Conservation (phyloP, 2,329 filamentous ascomycete species). For the Epichloe amarillans region DNA sequence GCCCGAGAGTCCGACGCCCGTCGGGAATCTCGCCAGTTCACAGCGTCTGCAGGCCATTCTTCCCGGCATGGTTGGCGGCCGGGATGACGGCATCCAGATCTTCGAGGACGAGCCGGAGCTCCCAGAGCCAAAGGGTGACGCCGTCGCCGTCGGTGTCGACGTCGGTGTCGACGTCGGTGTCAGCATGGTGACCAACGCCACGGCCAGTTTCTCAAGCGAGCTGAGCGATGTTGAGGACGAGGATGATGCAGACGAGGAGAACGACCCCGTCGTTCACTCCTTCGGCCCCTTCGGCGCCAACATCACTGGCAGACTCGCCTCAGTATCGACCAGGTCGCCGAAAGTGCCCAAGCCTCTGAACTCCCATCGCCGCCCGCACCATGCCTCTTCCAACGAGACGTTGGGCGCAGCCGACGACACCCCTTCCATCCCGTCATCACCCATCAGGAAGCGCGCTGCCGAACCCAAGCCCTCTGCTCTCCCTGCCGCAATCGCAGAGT, state of each 20-base stretch:
- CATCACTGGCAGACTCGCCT: constrained; percentile 67
- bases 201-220: constrained; percentile 44
- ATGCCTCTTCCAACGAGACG: constrained; percentile 11
- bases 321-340: constrained; percentile 59
- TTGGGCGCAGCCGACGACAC: constrained; percentile 10
- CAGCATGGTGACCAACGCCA: constrained; percentile 37
- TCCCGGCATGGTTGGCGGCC: constrained; percentile 18
- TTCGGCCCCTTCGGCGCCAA: constrained; percentile 86
- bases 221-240: constrained; percentile 46
- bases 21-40: constrained; percentile 24
- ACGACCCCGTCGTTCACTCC: constrained; percentile 83
- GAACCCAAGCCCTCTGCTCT: background rate
- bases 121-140: constrained; percentile 18
- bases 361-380: constrained; percentile 13
- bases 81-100: constrained; percentile 44
- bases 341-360: constrained; percentile 22
- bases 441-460: constrained; percentile 9
- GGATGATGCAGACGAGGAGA: constrained; percentile 75
- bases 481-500: background rate
- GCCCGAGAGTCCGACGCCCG: constrained; percentile 55
- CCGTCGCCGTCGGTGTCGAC: constrained; percentile 12
- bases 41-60: constrained; percentile 32
- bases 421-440: constrained; percentile 12
- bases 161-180: constrained; percentile 16
- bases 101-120: constrained; percentile 54